Base-by-base conservation (phyloP, 805 yeast genomes). In the Saturnispora hagleri region DNA sequence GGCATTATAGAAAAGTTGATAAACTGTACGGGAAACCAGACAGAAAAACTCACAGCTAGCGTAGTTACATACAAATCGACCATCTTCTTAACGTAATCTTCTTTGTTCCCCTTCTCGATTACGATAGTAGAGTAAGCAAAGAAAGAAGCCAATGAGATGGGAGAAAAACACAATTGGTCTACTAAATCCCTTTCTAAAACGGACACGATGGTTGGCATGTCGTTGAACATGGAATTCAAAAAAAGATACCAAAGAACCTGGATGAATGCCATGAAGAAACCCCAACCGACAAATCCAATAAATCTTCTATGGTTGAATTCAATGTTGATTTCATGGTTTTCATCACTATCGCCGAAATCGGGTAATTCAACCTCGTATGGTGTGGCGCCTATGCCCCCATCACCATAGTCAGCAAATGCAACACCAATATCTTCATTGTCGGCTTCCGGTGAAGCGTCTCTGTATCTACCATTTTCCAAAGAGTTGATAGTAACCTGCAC, bases 181-280 rank as follows among this genome's bases (percentile, higher is more conserved):
- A 95, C 84, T 51, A 91, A 69, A 0, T 89, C 97, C 52, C 97
- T 78, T 57, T 90, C 84, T 34, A 91, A 73, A 6, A 87, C 95
- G 51, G 89, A 87, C 2, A 90, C 84, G 54, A 87, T 75, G n/a
- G 86, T 80, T 17, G 93, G 91, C 65, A 86, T 89, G 52, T 82
- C 84, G 5, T 84, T 80, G 65, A 86, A 91, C 56, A 87, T 80
- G 46, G 73, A 71, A 62, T 91, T 90, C 54, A 91, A 73, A 53
- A 90, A 79, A 60, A 79, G 76, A 62, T 91, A 90, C 99, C 99
- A 91, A 47, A 82, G 83, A 49, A 86, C 85, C 67, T 89, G 97
- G 46, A 81, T 78, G 61, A 87, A 84, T 0, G 97, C 84, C 70
- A 89, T 77, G 7, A 84, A 62, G 51, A 86, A 79, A 1, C 98